Evolutionary conservation across 768 basidiomycete species (phyloP).

Genomic region (Mycena latifolia): DNA sequence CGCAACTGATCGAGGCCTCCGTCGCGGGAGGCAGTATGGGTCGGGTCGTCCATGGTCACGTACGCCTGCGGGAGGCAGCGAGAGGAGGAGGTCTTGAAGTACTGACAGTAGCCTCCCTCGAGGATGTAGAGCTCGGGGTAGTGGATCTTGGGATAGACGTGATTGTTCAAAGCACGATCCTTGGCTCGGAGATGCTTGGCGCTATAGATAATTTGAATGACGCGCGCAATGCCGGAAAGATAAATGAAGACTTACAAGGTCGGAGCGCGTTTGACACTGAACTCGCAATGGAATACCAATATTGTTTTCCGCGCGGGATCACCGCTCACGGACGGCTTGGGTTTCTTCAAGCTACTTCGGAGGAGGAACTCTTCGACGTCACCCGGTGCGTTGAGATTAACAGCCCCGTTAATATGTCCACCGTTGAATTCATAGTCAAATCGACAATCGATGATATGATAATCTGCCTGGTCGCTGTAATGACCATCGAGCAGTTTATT

Average conservation of each 20-base stretch:
- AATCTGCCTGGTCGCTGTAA: constrained; percentile 72
- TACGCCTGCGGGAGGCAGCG: constrained; percentile 89
- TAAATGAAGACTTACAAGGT: constrained; percentile 79
- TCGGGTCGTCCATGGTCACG: constrained; percentile 95
- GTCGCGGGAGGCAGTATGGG: constrained; percentile 80
- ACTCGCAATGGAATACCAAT: constrained; percentile 98
- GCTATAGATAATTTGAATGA: constrained; percentile 59
- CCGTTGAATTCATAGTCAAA: constrained; percentile 97
- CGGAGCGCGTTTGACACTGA: constrained; percentile 94
- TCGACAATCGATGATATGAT: constrained; percentile 93
- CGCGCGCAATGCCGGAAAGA: neutral
- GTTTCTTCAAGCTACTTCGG: constrained; percentile 63
- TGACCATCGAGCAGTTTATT: constrained; percentile 82
- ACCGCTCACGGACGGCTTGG: constrained; percentile 80
- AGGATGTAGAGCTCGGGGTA: constrained; percentile 98
- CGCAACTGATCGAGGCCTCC: constrained; percentile 95
- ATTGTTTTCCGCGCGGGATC: constrained; percentile 82
- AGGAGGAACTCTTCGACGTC: constrained; percentile 88
- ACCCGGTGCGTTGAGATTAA: constrained; percentile 88
- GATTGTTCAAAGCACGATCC: constrained; percentile 91
- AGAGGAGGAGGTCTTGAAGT: constrained; percentile 74
- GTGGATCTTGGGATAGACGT: constrained; percentile 90
- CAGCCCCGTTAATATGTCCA: constrained; percentile 92
- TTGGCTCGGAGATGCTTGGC: constrained; percentile 94
- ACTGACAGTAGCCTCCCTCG: constrained; percentile 95